Conservation (phyloP, 352 stramenopile genomes). For the Thraustochytrium sp. region DNA sequence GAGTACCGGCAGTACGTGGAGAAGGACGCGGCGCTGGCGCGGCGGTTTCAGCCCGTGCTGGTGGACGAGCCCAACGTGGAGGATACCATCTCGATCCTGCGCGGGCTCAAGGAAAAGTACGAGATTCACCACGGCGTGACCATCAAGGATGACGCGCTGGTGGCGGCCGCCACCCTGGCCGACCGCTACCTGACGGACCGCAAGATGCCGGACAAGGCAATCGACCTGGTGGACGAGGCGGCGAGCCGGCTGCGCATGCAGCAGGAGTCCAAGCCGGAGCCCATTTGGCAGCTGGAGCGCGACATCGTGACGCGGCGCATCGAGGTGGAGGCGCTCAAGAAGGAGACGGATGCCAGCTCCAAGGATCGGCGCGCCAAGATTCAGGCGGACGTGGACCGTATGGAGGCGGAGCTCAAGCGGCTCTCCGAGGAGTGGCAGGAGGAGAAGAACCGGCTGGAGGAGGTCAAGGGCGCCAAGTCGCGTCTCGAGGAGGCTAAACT, state of each 20-base stretch:
- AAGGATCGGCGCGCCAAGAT: conserved; percentile 57
- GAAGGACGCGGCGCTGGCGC: conserved; percentile 91
- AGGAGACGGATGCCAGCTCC: conserved; percentile 66
- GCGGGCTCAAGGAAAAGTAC: conserved; percentile 91
- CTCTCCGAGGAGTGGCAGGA: conserved; percentile 68
- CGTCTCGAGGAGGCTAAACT: conserved; percentile 66
- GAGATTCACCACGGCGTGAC: conserved; percentile 92
- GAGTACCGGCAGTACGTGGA: conserved; percentile 91
- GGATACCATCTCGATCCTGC: conserved; percentile 90
- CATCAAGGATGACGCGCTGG: conserved; percentile 85
- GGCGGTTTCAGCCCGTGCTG: conserved; percentile 93
- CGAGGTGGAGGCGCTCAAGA: conserved; percentile 70
- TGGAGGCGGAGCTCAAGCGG: conserved; percentile 59
- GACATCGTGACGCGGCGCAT: conserved; percentile 68
- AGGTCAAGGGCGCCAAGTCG: conserved; percentile 68
- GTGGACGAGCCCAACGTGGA: conserved; percentile 87
- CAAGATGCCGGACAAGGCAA: conserved; percentile 92
- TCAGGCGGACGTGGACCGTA: conserved; percentile 63
- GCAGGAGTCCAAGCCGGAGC: conserved; percentile 71
- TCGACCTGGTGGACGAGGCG: conserved; percentile 90
- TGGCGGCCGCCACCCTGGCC: conserved; percentile 84
- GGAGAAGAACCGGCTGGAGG: conserved; percentile 66
- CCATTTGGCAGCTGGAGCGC: conserved; percentile 70
- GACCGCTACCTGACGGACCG: conserved; percentile 86
- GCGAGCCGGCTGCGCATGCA: conserved; percentile 68